These are phyloP conservation scores for Neurospora sp. DNA, from an alignment of 495 filamentous ascomycete genomes.

Conservation along the genomic window DNA sequence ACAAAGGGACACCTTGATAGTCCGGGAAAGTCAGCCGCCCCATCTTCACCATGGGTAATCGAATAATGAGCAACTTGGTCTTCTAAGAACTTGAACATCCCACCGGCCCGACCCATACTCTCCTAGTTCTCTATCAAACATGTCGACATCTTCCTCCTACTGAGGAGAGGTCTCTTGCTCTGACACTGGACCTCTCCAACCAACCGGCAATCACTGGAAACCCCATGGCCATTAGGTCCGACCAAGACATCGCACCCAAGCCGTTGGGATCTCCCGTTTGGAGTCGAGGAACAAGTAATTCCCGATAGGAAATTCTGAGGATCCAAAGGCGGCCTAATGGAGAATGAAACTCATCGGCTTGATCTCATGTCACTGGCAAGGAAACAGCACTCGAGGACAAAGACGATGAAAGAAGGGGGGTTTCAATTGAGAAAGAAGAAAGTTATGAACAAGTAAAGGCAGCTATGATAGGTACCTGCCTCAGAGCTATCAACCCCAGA, in stretches of 20 bases:
- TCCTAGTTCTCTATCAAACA: background rate
- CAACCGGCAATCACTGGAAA: background rate
- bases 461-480: too few relatives aligned
- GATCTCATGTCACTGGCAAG: background rate
- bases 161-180: background rate
- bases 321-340: too few relatives aligned
- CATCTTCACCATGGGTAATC: background rate
- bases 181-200: background rate
- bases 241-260: background rate
- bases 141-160: background rate
- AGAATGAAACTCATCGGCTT: too few relatives aligned
- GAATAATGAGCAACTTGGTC: background rate
- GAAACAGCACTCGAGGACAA: background rate
- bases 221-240: background rate
- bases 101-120: background rate
- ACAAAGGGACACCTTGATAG: background rate
- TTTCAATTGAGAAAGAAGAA: background rate
- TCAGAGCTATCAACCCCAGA: too few relatives aligned
- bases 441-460: background rate
- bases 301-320: background rate
- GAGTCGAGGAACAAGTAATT: background rate
- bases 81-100: background rate
- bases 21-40: background rate
- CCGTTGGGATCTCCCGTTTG: background rate
- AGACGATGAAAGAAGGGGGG: too few relatives aligned